Evolutionary conservation across 2,329 filamentous ascomycete species (phyloP), one percentile per base, ranked within the genome.

Genomic region (Fusarium piperis): DNA sequence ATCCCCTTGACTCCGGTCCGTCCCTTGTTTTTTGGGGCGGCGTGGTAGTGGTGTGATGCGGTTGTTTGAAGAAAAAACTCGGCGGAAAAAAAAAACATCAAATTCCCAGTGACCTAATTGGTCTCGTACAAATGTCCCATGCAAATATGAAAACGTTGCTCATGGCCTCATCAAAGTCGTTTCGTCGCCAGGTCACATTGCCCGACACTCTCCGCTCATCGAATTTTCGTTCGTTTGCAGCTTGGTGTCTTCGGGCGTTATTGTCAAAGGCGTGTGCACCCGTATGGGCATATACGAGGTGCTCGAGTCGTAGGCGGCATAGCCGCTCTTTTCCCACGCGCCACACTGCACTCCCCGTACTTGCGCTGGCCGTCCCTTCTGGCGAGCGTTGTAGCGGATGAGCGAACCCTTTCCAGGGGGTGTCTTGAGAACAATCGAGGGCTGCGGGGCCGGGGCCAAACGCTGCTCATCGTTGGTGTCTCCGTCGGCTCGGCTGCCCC

Each of bases 401-500:
- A 87, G 82, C 58, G 82, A 83, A 35, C 78, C 79, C 59, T 81
- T 80, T 52, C 82, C 83, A 6, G 81, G 80, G 44, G 86, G 86
- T 16, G 82, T 82, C 41, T 82, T 84, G 73, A 87, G 78, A 56
- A 81, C 81, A 60, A 80, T 73, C 6, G 82, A 79, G 32, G 79
- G 83, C 73, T 79, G 79, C 16, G 86, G 85, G 38, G 82, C 81
- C 33, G 80, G 84, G 39, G 82, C 88, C 85, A 93, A 90, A 78
- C 92, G 91, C 74, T 90, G 87, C 71, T 88, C 88, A 81, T 97
- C 92, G 81, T 97, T 93, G 74, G 92, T 88, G 82, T 98, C 95
- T 78, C 94, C 95, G 76, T 96, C 95, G 76, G 94, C 93, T 82
- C 95, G 92, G 83, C 94, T 97, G 78, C 95, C 95, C 95, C 95